These are phyloP conservation scores for Triticum monococcum DNA, from an alignment of 176 grass and related monocot genomes.

Conservation along the genomic window DNA sequence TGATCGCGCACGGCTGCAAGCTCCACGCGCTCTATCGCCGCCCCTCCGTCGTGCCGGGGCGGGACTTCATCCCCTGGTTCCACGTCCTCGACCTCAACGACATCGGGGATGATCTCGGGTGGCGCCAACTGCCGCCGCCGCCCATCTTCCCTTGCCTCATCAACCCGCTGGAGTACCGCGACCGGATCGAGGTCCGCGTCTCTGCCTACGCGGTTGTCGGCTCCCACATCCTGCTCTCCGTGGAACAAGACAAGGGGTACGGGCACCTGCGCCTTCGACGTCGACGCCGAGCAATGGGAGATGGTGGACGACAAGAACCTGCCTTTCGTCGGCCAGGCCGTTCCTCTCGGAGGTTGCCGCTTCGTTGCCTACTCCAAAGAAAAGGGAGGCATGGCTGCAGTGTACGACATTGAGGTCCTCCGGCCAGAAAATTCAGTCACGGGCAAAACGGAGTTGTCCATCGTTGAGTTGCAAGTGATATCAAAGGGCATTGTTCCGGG, in stretches of 20 bases:
- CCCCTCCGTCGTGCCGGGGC: background rate
- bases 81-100: too few species aligned
- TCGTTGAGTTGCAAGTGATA: too few species aligned
- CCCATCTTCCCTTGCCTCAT: conserved; percentile 9
- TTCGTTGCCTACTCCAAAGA: too few species aligned
- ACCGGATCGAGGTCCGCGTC: background rate
- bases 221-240: conserved; percentile 2
- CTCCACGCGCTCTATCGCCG: background rate
- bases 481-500: too few species aligned
- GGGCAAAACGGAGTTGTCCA: too few species aligned
- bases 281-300: background rate
- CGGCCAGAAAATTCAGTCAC: too few species aligned
- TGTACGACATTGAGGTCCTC: too few species aligned
- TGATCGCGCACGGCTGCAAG: conserved; percentile 9
- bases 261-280: background rate
- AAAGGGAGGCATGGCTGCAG: too few species aligned
- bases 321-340: background rate
- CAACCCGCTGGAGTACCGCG: conserved; percentile 4
- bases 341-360: too few species aligned
- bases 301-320: background rate
- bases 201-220: background rate
- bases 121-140: background rate
- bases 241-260: conserved; percentile 16
- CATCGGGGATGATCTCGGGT: background rate
- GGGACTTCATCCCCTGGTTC: conserved; percentile 1